A percentile compares a stretch with the other conserved stretches of the same genome.
phyloP scores from a whole-genome alignment of 2,329 filamentous ascomycete genomes.

The Hyphodiscus sp. region DNA sequence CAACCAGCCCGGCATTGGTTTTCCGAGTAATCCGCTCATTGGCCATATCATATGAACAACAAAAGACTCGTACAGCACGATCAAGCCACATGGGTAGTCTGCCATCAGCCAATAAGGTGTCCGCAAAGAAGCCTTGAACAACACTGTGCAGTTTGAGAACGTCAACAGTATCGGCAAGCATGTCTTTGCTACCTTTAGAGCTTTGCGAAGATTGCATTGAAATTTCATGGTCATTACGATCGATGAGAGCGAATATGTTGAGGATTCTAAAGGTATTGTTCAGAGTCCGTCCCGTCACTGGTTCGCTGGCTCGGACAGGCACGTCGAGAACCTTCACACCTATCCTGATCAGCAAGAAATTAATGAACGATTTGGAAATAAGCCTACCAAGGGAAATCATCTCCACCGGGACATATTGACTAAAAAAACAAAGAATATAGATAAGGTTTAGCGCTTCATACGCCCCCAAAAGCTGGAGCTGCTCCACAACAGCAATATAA shows the following conservation, averaged over 20 bases:
- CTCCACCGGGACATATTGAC: constrained; percentile 58
- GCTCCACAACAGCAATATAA: constrained; percentile 42
- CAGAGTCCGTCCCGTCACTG: constrained; percentile 21
- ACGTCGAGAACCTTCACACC: constrained; percentile 42
- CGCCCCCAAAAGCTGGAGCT: constrained; percentile 41
- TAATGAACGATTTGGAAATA: not conserved
- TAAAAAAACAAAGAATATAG: constrained; percentile 58
- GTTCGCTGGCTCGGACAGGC: constrained; percentile 39
- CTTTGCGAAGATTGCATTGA: constrained; percentile 23
- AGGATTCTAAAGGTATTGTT: constrained; percentile 45
- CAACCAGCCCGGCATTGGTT: constrained; percentile 38
- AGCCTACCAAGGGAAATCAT: constrained; percentile 50
- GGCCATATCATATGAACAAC: constrained; percentile 42
- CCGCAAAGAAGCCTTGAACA: constrained; percentile 47
- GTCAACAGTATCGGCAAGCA: constrained; percentile 40
- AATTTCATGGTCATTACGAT: constrained; percentile 40
- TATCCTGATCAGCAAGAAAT: constrained; percentile 18
- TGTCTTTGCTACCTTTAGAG: constrained; percentile 36
- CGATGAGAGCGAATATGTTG: constrained; percentile 46
- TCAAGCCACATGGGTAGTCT: constrained; percentile 43
- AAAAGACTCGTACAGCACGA: constrained; percentile 42
- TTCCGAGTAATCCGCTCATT: constrained; percentile 37
- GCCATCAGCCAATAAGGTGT: constrained; percentile 35
- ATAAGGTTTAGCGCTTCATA: constrained; percentile 57
- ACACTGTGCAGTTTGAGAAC: constrained; percentile 45